Conservation (phyloP, 805 yeast species). For the Starmera caribaea region DNA sequence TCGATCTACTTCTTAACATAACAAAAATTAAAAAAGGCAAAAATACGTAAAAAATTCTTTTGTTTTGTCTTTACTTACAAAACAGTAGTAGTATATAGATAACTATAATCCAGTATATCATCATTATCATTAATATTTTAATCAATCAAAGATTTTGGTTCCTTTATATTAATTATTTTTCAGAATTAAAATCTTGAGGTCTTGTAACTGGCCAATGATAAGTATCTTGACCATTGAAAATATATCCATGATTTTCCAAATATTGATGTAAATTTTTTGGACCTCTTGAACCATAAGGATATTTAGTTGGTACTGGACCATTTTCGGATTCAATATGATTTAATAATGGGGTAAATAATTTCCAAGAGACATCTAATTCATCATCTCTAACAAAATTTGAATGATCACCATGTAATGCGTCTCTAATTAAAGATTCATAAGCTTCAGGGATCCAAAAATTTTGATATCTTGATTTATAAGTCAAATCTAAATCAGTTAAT, state of each 20-base stretch:
- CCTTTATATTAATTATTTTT: too few relatives aligned
- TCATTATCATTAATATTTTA: too few relatives aligned
- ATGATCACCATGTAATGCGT: slow-evolving; percentile 85
- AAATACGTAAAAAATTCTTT: too few relatives aligned
- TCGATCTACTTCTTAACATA: too few relatives aligned
- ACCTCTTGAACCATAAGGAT: slow-evolving; percentile 89
- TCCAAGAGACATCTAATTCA: slow-evolving; percentile 91
- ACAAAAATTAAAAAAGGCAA: too few relatives aligned
- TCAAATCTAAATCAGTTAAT: slow-evolving; percentile 82
- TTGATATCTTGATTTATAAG: slow-evolving; percentile 71
- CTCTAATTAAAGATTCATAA: slow-evolving; percentile 90
- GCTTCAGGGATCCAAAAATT: slow-evolving; percentile 97
- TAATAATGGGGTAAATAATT: slow-evolving; percentile 83
- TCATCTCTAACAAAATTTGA: slow-evolving; percentile 97
- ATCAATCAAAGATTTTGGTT: too few relatives aligned
- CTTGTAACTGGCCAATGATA: slow-evolving; percentile 91
- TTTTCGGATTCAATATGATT: slow-evolving; percentile 64
- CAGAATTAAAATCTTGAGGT: slow-evolving; percentile 15
- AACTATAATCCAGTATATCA: too few relatives aligned
- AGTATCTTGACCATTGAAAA: slow-evolving; percentile 47
- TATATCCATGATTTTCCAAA: slow-evolving; percentile 63
- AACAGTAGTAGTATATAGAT: too few relatives aligned
- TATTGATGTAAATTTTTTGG: slow-evolving; percentile 58
- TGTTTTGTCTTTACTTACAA: too few relatives aligned
- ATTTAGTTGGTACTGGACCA: slow-evolving; percentile 56